Evolutionary conservation across 2,329 filamentous ascomycete species (phyloP), one percentile per base, ranked within the genome.

Genomic region (Pyricularia sp.): DNA sequence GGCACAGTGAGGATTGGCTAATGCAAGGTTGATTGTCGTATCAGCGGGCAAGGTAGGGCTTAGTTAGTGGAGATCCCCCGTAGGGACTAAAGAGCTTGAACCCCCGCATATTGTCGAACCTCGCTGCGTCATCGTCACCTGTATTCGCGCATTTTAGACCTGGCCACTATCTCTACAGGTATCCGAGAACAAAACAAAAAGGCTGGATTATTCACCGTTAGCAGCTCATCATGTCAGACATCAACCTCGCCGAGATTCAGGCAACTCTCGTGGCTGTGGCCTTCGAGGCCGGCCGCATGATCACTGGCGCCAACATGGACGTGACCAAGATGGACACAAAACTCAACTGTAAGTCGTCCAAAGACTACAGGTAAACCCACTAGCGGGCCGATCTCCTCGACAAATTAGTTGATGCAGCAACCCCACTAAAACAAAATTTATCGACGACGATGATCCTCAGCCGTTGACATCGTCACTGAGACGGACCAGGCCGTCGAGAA

Each of bases 391-490:
- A 50, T 50, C 3, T 50, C 9, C 42, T 50, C 42, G 42, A 50
- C 42, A n/a, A n/a, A 5, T 6, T 50, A 50, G 17, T 50, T 17
- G 17, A 36, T 50, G 14, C 42, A 50, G 20, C 42, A 50, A 50
- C n/a, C 42, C 42, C n/a, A 50, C 42, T 50, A 50, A 50, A 50
- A 50, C 4, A 50, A 42, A 50, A 50, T 20, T 4, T 50, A 50
- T 50, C 42, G 42, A 50, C 42, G 42, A 50, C 4, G 6, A 50
- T 50, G 42, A 4, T 59, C 25, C 11, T 25, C 72, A 90, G 88
- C 88, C 68, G 86, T 86, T 73, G 88, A 91, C 75, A 85, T 91
- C 67, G 88, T 91, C 61, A 91, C 88, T 28, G 88, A 90, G 75
- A 85, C 86, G 25, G 88, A 91, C 79, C 83, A 87, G 75, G 87